A percentile compares a stretch with the other conserved stretches of the same genome.
Evolutionary conservation across 805 yeast species (phyloP).

Genomic region (Candida railenensis): DNA sequence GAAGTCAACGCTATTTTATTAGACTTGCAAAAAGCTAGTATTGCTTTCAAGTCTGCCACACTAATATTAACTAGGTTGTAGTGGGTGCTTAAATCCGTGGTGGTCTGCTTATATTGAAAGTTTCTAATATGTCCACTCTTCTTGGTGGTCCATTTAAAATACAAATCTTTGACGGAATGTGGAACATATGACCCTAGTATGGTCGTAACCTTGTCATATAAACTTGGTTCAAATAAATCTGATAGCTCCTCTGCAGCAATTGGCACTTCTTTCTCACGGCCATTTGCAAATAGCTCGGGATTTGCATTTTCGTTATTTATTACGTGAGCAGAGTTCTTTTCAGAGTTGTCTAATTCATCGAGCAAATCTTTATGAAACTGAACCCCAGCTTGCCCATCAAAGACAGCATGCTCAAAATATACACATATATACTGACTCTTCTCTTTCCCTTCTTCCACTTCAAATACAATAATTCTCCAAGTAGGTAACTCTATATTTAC

Average conservation of each 20-base stretch:
- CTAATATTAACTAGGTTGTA: slow-evolving; percentile 13
- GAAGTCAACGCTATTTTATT: slow-evolving; percentile 21
- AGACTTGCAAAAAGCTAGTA: slow-evolving; percentile 13
- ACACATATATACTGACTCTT: slow-evolving; percentile 18
- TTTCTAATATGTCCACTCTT: neutral
- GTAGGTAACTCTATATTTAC: slow-evolving; percentile 14
- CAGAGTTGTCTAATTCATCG: slow-evolving; percentile 11
- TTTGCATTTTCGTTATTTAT: neutral
- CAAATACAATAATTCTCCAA: slow-evolving; percentile 21
- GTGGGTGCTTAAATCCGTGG: slow-evolving; percentile 5
- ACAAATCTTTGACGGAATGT: neutral
- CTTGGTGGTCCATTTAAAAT: neutral
- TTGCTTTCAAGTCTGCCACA: slow-evolving; percentile 8
- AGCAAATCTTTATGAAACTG: slow-evolving; percentile 26
- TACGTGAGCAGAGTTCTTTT: slow-evolving; percentile 4
- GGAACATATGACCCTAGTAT: neutral
- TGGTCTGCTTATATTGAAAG: neutral
- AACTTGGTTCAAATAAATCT: slow-evolving; percentile 3
- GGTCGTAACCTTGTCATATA: neutral
- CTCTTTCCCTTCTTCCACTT: slow-evolving; percentile 8
- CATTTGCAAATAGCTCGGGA: neutral
- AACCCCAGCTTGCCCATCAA: slow-evolving; percentile 35
- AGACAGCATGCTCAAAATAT: slow-evolving; percentile 25
- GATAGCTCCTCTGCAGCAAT: slow-evolving; percentile 1
- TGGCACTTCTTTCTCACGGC: neutral